Base-by-base conservation (phyloP, 176 grass and related monocot species). In the Miscanthus lutarioriparius region DNA sequence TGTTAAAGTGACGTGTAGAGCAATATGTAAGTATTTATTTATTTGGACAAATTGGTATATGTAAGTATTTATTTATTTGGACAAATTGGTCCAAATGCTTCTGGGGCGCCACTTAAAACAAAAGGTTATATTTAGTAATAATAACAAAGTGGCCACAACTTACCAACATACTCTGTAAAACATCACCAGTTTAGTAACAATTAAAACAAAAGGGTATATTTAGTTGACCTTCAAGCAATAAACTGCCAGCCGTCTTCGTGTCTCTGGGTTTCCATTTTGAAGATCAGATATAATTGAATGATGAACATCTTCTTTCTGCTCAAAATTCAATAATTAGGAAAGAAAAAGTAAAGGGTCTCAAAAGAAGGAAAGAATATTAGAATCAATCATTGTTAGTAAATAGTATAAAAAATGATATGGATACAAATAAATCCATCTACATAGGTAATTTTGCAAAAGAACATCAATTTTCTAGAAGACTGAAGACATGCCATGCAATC, bases 211-310 rank as follows among this genome's bases (percentile, higher is more conserved):
- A 82, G 28, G 28, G n/a, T 56, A 72, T 30, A 32, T 65, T 83
- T 61, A 72, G 39, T 54, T 64, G 41, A 98, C 93, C 96, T 98
- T 98, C 73, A 98, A 92, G 81, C 96, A 98, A 90, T 98, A 98
- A 83, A 98, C 96, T 84, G 96, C 93, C 12, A 98, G 81, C 40
- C 96, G 87, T 43, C 96, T 93, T 90, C 93, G 92, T 71, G 93
- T 92, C 78, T 98, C 96, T n/a, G 93, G 75, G 58, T 95, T 98
- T 12, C 91, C 96, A 82, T 98, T 98, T 95, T 98, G 96, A 90
- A 98, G 93, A 83, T 95, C 93, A 80, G 93, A 98, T 95, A 95
- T 98, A 83, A 98, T 98, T 70, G 96, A 98, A 92, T 98, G 96
- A 76, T 98, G 96, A 74, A 95, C 96, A 81, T 98, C 96, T 79